These are phyloP conservation scores for Hyphodiscus hymeniophilus DNA, from an alignment of 495 filamentous ascomycete genomes.

Conservation along the genomic window DNA sequence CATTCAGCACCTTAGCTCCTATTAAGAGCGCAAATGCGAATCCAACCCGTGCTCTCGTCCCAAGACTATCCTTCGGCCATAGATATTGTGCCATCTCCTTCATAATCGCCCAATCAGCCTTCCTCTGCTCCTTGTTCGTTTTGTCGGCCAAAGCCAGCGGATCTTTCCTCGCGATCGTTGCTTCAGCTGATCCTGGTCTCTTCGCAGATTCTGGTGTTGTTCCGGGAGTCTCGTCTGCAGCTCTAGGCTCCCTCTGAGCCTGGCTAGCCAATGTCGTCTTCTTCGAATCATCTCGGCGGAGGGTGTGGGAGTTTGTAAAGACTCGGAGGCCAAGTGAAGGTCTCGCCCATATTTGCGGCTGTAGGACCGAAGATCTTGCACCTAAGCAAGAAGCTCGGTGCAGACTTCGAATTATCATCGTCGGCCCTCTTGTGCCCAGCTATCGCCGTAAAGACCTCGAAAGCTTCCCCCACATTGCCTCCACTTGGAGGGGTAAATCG, in stretches of 20 bases:
- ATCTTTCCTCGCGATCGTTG: conserved; percentile 21
- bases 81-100: conserved; percentile 94
- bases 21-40: conserved; percentile 73
- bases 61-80: conserved; percentile 89
- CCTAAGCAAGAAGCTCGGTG: conserved; percentile 13
- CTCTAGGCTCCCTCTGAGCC: conserved; percentile 7
- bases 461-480: conserved; percentile 11
- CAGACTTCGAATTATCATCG: conserved; percentile 17
- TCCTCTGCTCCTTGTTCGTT: conserved; percentile 76
- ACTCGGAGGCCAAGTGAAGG: conserved; percentile 10
- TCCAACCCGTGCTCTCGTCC: conserved; percentile 76
- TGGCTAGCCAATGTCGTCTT: conserved; percentile 7
- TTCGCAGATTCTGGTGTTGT: conserved; percentile 15
- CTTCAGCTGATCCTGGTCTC: conserved; percentile 6
- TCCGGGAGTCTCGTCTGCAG: conserved; percentile 11
- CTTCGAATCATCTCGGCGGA: conserved; percentile 13
- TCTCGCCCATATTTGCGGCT: conserved; percentile 9
- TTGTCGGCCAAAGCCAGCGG: conserved; percentile 38
- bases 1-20: conserved; percentile 91
- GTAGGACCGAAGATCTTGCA: conserved; percentile 6
- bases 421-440: conserved; percentile 2
- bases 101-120: conserved; percentile 97
- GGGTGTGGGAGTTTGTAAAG: conserved; percentile 15
- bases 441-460: conserved; percentile 8
- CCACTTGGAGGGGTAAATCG: conserved; percentile 17